Evolutionary conservation across 2,329 filamentous ascomycete genomes (phyloP), one percentile per base, ranked within the genome.

Genomic region (Ophiostoma sp.): DNA sequence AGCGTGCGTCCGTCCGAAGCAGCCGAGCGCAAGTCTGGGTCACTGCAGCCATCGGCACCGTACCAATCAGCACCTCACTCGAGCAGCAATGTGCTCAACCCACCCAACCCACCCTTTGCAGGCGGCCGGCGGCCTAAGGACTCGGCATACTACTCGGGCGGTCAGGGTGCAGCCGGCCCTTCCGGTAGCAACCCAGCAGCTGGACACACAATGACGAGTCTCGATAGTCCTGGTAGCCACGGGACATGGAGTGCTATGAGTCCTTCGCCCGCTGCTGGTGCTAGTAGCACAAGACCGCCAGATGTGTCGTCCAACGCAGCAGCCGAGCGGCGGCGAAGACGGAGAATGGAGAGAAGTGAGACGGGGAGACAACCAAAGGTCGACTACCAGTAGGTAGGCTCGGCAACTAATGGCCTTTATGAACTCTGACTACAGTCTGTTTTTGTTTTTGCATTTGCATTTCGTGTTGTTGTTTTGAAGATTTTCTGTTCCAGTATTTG

Each of bases 61-160:
- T 67, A 64, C 31, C 67, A 70, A 17, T 67, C 68, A 20, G 23
- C 66, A 10, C 48, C 68, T 3, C 39, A 39, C 20, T 68, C 27
- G 75, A 78, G 57, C 75, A 76, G n/a, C 75, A 83, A 78, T 66
- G 35, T 68, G 5, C 76, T 88, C 1, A 83, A 82, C 13, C 86
- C 86, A 1, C 86, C 87, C 0, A 83, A 84, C 70, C 85, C 87
- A 11, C 81, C 85, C 6, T 87, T 86, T 75, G 84, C 86, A 5
- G 83, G 81, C 60, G 82, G 82, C 0, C 79, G 80, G 71, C 81
- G 82, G 74, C 80, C 78, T 1, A 89, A 88, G 74, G 87, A 89
- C 75, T 87, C 85, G 64, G 85, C 85, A 10, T 89, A 89, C 74
- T 89, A 87, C 75, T 87, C 85, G 3, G 85, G 72, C n/a, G 71